Base-by-base conservation (phyloP, 1,139 yeast genomes). In the Starmera stellimalicola region DNA sequence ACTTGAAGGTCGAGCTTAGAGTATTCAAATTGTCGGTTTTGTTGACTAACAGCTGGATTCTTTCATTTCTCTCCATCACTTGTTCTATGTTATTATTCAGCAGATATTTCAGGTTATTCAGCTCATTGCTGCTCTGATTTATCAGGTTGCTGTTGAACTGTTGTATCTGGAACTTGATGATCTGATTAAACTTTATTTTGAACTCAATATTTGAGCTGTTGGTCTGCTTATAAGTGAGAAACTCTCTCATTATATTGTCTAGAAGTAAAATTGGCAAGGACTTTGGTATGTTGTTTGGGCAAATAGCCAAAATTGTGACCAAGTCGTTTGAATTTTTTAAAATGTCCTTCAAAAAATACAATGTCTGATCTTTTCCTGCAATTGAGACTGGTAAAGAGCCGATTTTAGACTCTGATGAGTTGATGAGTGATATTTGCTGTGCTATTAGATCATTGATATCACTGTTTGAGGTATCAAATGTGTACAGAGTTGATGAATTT, bases 11-110 rank as follows among this genome's bases (percentile, higher is more conserved):
- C 57, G 66, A 73, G 1, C 91, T 72, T 17, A 76, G 65, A n/a
- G 70, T 63, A 39, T 78, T 80, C 54, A 84, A 66, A 31, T 77
- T 62, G 45, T 81, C 87, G 2, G 95, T 84, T 52, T 85, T 85
- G 51, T 77, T 79, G n/a, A 84, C 91, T 42, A 84, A 63, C 33
- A 72, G 54, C 42, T 71, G 71, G 38, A 84, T 74, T 40, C 82
- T 70, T 47, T 84, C 94, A 3, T 93, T 94, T 35, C 95, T 67
- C 48, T 74, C 77, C 48, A 84, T 60, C 4, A 84, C 60, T 47
- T 70, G 72, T 43, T 72, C 77, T 36, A 77, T 73, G 45, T 76
- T 77, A 36, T 73, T 78, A 46, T 72, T 67, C 78, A 77, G 70
- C 32, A 77, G 53, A 29, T 63, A 64, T 27, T 42, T 45, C 3